Evolutionary conservation across 306 rosid species (phyloP), one percentile per base, ranked within the genome.

Genomic region (Medicago arabica): DNA sequence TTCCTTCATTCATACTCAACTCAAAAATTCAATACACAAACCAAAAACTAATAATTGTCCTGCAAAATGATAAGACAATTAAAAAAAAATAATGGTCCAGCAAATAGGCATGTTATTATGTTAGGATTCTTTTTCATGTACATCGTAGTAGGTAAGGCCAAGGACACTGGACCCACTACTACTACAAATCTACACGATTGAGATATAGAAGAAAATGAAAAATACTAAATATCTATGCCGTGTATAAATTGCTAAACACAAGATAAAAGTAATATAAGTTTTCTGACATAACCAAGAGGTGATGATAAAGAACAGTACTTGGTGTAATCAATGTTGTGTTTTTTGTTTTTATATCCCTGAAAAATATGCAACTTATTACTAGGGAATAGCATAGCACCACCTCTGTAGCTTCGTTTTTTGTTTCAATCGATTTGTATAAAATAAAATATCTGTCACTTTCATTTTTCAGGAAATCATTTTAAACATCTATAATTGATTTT

Each of bases 81-180:
- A 3, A 34, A 81, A 72, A 63, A 38, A 76, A 78, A 72, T 66
- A 25, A 66, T 71, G 74, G 74, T 41, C 77, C 72, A 69, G 83
- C 75, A 62, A 74, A 74, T 78, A 44, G 64, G 80, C 65, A 78
- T 74, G 69, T n/a, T n/a, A n/a, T n/a, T n/a, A n/a, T n/a, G n/a
- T 44, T 75, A 62, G 61, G 87, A 79, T 79, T 83, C 78, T 79
- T 83, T 79, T 75, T 64, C 75, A 75, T 70, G 75, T 75, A 74
- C 44, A 28, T 63, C 8, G 74, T 39, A 78, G 75, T 55, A 75
- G 75, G 83, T 63, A 69, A 69, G 16, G 75, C 78, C 78, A 83
- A 83, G 66, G 67, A 41, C 61, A 23, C 16, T 61, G 83, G 83
- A 6, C 81, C 83, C 83, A 79, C 86, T 62, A 47, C 86, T 62